A percentile compares a stretch with the other conserved stretches of the same genome.
These are phyloP conservation scores for Pulicaria dysenterica DNA, from an alignment of 129 eudicot genomes.

Conservation along the genomic window DNA sequence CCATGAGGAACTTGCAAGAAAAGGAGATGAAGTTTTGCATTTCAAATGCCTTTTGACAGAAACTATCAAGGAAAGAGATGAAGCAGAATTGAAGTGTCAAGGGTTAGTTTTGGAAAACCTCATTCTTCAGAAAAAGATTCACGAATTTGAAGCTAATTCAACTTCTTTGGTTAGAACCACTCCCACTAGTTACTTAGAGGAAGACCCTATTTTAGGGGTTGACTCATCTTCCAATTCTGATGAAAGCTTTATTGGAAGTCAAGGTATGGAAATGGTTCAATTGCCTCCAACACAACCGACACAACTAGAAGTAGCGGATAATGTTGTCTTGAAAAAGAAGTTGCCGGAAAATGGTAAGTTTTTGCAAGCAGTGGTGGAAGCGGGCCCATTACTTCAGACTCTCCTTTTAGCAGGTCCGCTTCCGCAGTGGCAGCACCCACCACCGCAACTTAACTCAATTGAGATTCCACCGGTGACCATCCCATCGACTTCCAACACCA, in stretches of 20 bases:
- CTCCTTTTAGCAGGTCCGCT: constrained; percentile 91
- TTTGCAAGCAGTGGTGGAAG: constrained; percentile 84
- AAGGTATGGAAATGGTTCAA: constrained; percentile 32
- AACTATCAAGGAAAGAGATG: constrained; percentile 70
- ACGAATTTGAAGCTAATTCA: constrained; percentile 36
- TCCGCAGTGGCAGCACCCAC: constrained; percentile 96
- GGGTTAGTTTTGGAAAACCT: constrained; percentile 56
- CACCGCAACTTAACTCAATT: constrained; percentile 74
- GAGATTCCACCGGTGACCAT: constrained; percentile 91
- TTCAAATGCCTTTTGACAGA: constrained; percentile 56
- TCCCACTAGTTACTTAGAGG: constrained; percentile 43
- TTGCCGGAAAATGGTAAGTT: constrained; percentile 86
- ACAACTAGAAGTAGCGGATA: constrained; percentile 30
- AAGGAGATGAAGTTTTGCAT: constrained; percentile 70
- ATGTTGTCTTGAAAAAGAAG: constrained; percentile 39
- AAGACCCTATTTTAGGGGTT: constrained; percentile 36
- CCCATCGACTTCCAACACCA: constrained; percentile 38
- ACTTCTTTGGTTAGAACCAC: constrained; percentile 31
- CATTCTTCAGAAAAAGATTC: constrained; percentile 55
- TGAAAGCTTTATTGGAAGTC: constrained; percentile 41
- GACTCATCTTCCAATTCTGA: constrained; percentile 60
- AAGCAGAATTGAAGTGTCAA: constrained; percentile 61
- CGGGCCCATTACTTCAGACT: constrained; percentile 90
- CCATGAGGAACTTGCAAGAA: constrained; percentile 81
- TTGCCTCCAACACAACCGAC: constrained; percentile 29